phyloP scores from a whole-genome alignment of 805 yeast genomes.

The Alloascoidea hylecoeti region DNA sequence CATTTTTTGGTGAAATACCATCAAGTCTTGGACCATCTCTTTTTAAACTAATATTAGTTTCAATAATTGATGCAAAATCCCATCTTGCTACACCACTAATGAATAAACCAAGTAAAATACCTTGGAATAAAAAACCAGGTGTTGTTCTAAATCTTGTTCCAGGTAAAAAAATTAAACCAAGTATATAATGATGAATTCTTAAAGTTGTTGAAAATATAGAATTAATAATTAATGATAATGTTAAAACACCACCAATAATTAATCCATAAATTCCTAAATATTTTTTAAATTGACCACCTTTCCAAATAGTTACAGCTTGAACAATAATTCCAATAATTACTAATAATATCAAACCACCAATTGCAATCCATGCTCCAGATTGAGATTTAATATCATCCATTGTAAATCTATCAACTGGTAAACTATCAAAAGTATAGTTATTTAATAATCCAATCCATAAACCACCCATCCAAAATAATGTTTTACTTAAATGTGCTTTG shows the following conservation, averaged over 20 bases:
- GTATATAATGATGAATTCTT: constrained; percentile 53
- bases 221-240: constrained; percentile 28
- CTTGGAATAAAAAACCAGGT: constrained; percentile 51
- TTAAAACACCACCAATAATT: constrained; percentile 23
- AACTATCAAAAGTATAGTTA: constrained; percentile 74
- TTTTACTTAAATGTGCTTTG: constrained; percentile 18
- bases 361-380: constrained; percentile 65
- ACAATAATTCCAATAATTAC: constrained; percentile 28
- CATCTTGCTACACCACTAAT: constrained; percentile 81
- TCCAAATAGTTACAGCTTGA: constrained; percentile 79
- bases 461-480: constrained; percentile 58
- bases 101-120: constrained; percentile 66
- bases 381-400: constrained; percentile 53
- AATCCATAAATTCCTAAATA: constrained; percentile 49
- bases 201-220: constrained; percentile 50
- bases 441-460: constrained; percentile 80
- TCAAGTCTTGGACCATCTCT: constrained; percentile 84
- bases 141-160: constrained; percentile 52
- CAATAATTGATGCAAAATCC: constrained; percentile 87
- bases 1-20: no score
- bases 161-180: constrained; percentile 66
- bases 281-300: constrained; percentile 36
- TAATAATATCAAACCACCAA: no score
- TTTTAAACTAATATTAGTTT: constrained; percentile 49
- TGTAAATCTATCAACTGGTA: constrained; percentile 81